A percentile compares a stretch with the other conserved stretches of the same genome.
These are phyloP conservation scores for Ganoderma resinaceum DNA, from an alignment of 1,284 basidiomycete genomes.

Conservation along the genomic window DNA sequence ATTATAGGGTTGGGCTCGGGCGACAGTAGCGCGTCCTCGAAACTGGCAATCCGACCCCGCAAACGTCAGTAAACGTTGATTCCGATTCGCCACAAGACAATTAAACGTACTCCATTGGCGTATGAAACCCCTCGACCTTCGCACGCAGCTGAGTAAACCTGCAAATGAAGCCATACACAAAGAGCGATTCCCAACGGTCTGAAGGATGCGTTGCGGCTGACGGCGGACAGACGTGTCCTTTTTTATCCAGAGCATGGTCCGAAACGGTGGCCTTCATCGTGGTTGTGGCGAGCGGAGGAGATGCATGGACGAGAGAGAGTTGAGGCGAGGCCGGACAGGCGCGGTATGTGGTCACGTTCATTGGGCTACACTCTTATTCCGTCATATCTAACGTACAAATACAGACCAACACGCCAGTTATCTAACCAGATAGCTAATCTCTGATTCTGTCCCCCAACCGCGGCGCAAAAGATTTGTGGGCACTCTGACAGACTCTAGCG, in stretches of 20 bases:
- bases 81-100: background rate
- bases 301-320: constrained; percentile 41
- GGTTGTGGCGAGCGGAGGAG: constrained; percentile 35
- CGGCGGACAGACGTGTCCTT: constrained; percentile 77
- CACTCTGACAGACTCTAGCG: background rate
- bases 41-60: constrained; percentile 47
- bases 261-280: constrained; percentile 38
- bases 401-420: constrained; percentile 40
- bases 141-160: constrained; percentile 77
- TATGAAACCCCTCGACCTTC: constrained; percentile 78
- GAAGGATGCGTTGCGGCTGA: constrained; percentile 74
- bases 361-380: constrained; percentile 39
- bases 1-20: constrained; percentile 74
- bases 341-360: constrained; percentile 40
- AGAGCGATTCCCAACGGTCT: constrained; percentile 85
- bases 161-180: constrained; percentile 82
- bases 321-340: constrained; percentile 33
- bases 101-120: constrained; percentile 78
- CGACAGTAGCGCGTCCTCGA: constrained; percentile 77
- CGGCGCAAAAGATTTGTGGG: background rate
- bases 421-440: constrained; percentile 19
- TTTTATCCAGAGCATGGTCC: constrained; percentile 49
- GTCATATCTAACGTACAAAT: constrained; percentile 43
- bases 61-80: constrained; percentile 7
- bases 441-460: constrained; percentile 8